Conservation (phyloP, 1,284 basidiomycete genomes). For the Cystobasidiaceae sp. region DNA sequence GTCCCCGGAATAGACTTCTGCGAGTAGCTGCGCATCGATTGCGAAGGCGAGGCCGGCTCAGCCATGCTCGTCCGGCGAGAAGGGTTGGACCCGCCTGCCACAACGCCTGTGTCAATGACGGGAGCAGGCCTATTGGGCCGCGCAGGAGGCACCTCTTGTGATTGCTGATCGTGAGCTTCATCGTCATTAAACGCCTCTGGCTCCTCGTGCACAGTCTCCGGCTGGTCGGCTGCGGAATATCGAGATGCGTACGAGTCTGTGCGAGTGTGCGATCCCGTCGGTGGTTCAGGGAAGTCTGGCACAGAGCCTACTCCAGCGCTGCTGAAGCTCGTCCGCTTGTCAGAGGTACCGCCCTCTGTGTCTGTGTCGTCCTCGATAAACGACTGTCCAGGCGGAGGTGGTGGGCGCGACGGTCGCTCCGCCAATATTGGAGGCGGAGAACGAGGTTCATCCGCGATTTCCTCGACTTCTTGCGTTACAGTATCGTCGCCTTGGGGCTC, state of each 20-base stretch:
- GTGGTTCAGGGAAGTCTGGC: slow-evolving; percentile 10
- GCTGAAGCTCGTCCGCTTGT: slow-evolving; percentile 9
- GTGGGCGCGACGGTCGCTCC: slow-evolving; percentile 6
- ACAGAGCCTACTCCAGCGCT: slow-evolving; percentile 1
- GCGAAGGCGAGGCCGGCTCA: neutral
- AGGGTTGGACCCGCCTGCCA: no score
- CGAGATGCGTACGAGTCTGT: slow-evolving; percentile 3
- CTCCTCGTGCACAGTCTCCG: neutral
- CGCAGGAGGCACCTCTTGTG: neutral
- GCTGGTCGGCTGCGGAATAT: neutral
- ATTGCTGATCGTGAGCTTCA: neutral
- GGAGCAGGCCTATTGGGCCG: neutral
- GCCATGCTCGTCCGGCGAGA: slow-evolving; percentile 1
- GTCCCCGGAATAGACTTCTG: slow-evolving; percentile 20
- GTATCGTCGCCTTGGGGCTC: neutral
- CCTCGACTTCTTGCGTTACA: neutral
- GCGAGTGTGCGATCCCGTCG: neutral
- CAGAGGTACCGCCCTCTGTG: slow-evolving; percentile 10
- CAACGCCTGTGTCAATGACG: neutral
- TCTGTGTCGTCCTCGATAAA: slow-evolving; percentile 27
- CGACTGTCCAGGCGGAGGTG: slow-evolving; percentile 11
- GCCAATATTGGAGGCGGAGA: slow-evolving; percentile 4
- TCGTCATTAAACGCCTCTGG: neutral
- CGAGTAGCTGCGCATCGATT: slow-evolving; percentile 10
- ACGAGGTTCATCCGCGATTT: neutral